Base-by-base conservation (phyloP, 371 early-diverging fungal species). In the Mortierella sp. region DNA sequence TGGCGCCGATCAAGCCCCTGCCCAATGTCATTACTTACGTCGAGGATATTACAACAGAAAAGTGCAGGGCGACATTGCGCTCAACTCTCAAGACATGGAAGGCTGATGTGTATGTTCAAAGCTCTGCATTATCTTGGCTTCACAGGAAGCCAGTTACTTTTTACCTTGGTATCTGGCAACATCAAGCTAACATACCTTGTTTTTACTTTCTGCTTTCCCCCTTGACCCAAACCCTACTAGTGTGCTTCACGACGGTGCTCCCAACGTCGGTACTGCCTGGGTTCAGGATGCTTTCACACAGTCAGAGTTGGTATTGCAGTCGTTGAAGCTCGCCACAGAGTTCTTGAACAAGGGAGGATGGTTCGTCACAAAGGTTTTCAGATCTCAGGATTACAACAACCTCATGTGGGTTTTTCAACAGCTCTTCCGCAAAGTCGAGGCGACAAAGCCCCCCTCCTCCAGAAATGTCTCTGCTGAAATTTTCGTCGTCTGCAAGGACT, bases 381-480 rank as follows among this genome's bases (percentile, higher is more conserved):
- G 99, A 70, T 99, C 99, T 70, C 97, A 98, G 84, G 99, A 99
- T 90, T 99, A 99, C 93, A 97, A 96, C 89, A 94, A 96, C 64
- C 88, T 99, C 46, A 85, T 99, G 60, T 99, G 97, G 97, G 96
- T 99, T 21, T 97, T 99, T 80, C 95, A 97, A 76, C 98, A 99
- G 85, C 87, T 99, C 46, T 99, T 99, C 86, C 88, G 88, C 51
- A 95, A 93, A 71, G 99, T 99, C 68, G 97, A 99, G 84, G 99
- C 99, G 12, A 99, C 99, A 16, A 99, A 99, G 85, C 99, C 99
- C 16, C 92, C 98, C n/a, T 97, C 98, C 51, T 98, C 99, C 60
- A 93, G 85, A 89, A 97, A 94, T 68, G 99, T 99, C 26, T 99
- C 99, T 70, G 99, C 99, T n/a, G 99, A 99, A 90, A 99, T 99